Evolutionary conservation across 352 stramenopile genomes (phyloP).

Genomic region (Pilasporangium apinafurcum): DNA sequence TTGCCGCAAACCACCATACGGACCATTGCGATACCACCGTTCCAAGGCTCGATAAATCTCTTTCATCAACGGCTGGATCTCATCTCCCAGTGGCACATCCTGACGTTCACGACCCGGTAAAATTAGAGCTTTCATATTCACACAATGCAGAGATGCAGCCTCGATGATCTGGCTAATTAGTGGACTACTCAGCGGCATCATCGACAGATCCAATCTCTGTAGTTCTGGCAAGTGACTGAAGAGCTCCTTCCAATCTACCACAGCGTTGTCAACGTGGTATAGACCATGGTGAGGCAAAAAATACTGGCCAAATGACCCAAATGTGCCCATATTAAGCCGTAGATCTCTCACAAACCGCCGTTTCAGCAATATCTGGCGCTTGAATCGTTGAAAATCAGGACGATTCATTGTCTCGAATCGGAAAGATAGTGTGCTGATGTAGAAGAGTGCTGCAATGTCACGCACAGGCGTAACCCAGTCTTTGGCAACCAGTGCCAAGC

Average conservation of each 20-base stretch:
- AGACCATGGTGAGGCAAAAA: conserved; percentile 15
- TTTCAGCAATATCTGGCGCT: conserved; percentile 15
- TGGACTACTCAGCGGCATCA: conserved; percentile 19
- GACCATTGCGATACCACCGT: conserved; percentile 21
- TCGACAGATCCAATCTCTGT: conserved; percentile 17
- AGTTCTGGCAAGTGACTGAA: conserved; percentile 14
- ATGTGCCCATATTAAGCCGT: conserved; percentile 14
- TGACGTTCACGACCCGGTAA: conserved; percentile 13
- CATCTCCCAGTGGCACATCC: background rate
- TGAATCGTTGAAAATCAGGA: conserved; percentile 9
- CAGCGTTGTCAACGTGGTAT: conserved; percentile 11
- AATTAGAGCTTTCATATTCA: conserved; percentile 20
- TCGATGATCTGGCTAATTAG: conserved; percentile 16
- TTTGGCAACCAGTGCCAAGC: conserved; percentile 25
- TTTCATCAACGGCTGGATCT: conserved; percentile 14
- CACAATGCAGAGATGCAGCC: conserved; percentile 17
- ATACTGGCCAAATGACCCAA: conserved; percentile 10
- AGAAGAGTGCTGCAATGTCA: conserved; percentile 17
- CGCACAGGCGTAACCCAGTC: conserved; percentile 22
- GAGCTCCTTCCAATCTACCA: conserved; percentile 16
- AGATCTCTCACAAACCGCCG: conserved; percentile 17
- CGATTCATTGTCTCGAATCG: conserved; percentile 21
- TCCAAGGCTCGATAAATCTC: conserved; percentile 18
- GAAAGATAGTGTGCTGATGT: conserved; percentile 20
- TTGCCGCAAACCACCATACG: conserved; percentile 25